A percentile compares a stretch with the other conserved stretches of the same genome.
phyloP scores from a whole-genome alignment of 345 rosid species.

The Pugionium dolabratum region DNA sequence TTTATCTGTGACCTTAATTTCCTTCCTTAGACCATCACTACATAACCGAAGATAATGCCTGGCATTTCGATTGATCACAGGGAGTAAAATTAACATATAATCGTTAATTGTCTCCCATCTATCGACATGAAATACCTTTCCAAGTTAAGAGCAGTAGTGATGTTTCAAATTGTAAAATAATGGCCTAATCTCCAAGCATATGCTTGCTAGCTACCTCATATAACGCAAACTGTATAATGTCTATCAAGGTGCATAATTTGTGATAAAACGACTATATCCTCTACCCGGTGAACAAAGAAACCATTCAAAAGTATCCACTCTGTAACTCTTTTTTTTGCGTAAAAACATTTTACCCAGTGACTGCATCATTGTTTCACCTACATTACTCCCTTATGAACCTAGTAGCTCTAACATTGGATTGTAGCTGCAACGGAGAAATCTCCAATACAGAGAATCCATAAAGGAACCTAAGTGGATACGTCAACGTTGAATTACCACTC shows the following conservation, averaged over 20 bases:
- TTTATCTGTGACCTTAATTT: background rate
- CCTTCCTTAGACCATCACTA: background rate
- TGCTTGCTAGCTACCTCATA: background rate
- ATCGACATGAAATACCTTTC: background rate
- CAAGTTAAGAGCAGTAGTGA: slow-evolving; percentile 9
- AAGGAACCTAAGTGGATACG: background rate
- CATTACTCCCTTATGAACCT: slow-evolving; percentile 18
- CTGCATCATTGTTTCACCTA: slow-evolving; percentile 4
- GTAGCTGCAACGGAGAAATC: slow-evolving; percentile 6
- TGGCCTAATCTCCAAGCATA: slow-evolving; percentile 22
- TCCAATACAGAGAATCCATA: background rate
- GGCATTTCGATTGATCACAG: too few relatives aligned
- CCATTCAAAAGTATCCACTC: background rate
- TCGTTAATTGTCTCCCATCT: too few relatives aligned
- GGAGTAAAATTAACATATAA: too few relatives aligned
- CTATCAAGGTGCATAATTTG: background rate
- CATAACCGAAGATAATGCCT: background rate
- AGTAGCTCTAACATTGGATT: background rate
- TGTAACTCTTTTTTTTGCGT: background rate
- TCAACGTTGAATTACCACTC: slow-evolving; percentile 19
- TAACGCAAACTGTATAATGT: slow-evolving; percentile 1
- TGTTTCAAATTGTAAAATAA: background rate
- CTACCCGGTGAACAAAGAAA: background rate
- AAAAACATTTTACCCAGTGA: background rate
- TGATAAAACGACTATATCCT: background rate